Evolutionary conservation across 2,329 filamentous ascomycete species (phyloP).

Genomic region (Calonectria fujianensis): DNA sequence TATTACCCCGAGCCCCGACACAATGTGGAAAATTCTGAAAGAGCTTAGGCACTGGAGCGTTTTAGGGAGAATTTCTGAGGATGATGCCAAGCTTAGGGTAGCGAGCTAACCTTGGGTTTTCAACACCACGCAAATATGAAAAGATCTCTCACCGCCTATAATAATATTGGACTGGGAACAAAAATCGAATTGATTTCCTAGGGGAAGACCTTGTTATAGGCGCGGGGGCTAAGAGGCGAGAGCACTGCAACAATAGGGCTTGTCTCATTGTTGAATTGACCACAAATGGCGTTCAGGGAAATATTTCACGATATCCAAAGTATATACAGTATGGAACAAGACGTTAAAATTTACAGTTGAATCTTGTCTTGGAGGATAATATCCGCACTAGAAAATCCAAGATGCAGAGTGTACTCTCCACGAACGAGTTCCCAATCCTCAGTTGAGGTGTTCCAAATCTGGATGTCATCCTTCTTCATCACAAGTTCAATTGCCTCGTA

Average conservation of each 20-base stretch:
- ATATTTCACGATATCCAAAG: not conserved
- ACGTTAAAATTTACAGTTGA: not conserved
- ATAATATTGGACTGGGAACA: too few species aligned
- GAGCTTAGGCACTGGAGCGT: too few species aligned
- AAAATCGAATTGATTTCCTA: not conserved
- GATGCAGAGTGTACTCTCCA: slow-evolving; percentile 8
- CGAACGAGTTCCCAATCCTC: slow-evolving; percentile 2
- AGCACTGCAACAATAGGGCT: not conserved
- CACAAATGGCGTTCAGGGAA: not conserved
- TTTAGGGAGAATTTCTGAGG: too few species aligned
- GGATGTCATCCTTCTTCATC: slow-evolving; percentile 8
- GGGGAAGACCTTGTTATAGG: too few species aligned
- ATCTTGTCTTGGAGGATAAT: not conserved
- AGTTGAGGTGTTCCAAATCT: not conserved
- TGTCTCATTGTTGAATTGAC: not conserved
- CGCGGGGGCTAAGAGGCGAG: not conserved
- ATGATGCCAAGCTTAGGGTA: too few species aligned
- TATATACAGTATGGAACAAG: not conserved
- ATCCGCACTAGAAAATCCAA: slow-evolving; percentile 5
- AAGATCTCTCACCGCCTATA: too few species aligned
- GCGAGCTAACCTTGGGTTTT: too few species aligned
- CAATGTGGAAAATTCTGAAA: too few species aligned
- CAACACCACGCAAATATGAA: too few species aligned
- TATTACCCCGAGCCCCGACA: too few species aligned
- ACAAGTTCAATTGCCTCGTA: not conserved